Evolutionary conservation across 2,329 filamentous ascomycete species (phyloP), one percentile per base, ranked within the genome.

Genomic region (Pseudocercospora vitis): DNA sequence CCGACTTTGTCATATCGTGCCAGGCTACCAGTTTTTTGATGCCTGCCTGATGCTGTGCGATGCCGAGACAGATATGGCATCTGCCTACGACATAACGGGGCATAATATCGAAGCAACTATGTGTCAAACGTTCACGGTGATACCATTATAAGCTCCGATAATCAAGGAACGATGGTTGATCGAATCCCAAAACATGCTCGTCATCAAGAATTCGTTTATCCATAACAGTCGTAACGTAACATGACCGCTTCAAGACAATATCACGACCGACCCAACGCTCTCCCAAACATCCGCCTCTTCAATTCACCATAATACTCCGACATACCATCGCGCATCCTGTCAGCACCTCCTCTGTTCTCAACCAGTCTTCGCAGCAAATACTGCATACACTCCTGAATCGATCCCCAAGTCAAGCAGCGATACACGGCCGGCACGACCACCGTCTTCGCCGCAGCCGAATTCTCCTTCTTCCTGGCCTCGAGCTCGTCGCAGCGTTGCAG

Each of bases 391-490:
- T 67, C 65, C 32, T 61, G 61, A 28, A 65, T 57, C 16, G 55
- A 61, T 1, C 65, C 65, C 65, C 65, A 67, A 29, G 61, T 65
- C 52, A 65, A 51, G 37, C 62, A 67, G 44, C 65, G 64, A 51
- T 63, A 65, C 3, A 65, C 60, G 18, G 53, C 29, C 3, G 64
- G 65, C 14, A 60, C 56, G 14, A 53, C 46, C 18, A 40, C 37
- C 18, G 48, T 32, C 12, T 42, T 33, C 7, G 28, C 11, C 18
- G 48, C 50, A 12, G 37, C 50, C 16, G 52, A 39, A n/a, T n/a
- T n/a, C n/a, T 44, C 42, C 9, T 52, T 52, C 21, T 48, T 33
- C 24, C 39, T 46, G n/a, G 33, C 48, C 9, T 40, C 48, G 4
- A 59, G 45, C 18, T 60, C 51, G 8, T 63, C 56, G 21, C 54